Evolutionary conservation across 2,329 filamentous ascomycete genomes (phyloP), one percentile per base, ranked within the genome.

Genomic region (Ophioceras dolichostomum): DNA sequence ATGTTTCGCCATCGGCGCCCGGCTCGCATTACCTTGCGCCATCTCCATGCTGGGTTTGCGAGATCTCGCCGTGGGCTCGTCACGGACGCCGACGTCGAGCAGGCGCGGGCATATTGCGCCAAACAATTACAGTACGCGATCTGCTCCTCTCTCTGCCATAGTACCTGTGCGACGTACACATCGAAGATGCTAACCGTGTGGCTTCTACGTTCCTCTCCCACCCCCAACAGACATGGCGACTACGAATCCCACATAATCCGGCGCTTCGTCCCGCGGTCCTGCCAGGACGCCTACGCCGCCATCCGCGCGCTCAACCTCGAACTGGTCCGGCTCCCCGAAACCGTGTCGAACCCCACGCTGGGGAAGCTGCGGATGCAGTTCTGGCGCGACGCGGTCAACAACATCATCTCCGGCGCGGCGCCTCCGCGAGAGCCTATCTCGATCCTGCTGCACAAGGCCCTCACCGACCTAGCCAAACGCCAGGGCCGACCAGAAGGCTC

Each of bases 231-330:
- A 56, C 81, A 80, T 56, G 86, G 86, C 59, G 91, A 98, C 59
- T 81, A 87, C 39, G 84, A 93, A 44, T 87, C 91, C 13, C 85
- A 86, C 55, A 73, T 91, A 26, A 76, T 95, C 41, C 79, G 84
- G 45, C 80, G 84, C 43, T 94, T 95, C 60, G 73, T 95, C 43
- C 87, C 86, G 1, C 66, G 65, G 3, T 69, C 79, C 21, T 71
- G 81, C 10, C 79, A 78, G 50, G 79, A 93, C 58, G 81, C 85
- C 47, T 95, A 96, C 61, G 74, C 94, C 47, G 86, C 88, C 41
- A 76, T 98, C 40, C 83, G 89, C 44, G 83, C 88, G 36, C 78
- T 98, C 58, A 98, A 98, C 55, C 73, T 96, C 50, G 89, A 95
- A 57, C 74, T 95, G 42, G 84, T 89, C 32, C 76, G 84, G 40